phyloP scores from a whole-genome alignment of 495 filamentous ascomycete genomes.

The Oidiodendron maius region DNA sequence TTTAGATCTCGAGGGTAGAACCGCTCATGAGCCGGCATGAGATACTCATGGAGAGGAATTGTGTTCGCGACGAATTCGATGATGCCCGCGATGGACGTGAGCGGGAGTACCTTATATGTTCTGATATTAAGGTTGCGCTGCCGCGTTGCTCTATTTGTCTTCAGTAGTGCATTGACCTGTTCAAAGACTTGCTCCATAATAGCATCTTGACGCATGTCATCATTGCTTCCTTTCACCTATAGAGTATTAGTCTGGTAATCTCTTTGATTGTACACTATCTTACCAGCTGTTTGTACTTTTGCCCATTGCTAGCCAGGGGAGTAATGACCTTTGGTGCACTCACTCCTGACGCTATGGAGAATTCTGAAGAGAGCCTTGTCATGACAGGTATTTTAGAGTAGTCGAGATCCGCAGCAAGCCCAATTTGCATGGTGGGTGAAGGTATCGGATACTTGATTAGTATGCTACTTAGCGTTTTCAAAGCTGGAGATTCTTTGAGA shows the following conservation, averaged over 20 bases:
- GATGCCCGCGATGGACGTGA: constrained; percentile 77
- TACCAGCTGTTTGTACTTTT: constrained; percentile 78
- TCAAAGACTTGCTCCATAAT: constrained; percentile 99
- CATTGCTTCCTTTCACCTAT: constrained; percentile 85
- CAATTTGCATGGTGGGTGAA: constrained; percentile 83
- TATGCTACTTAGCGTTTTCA: constrained; percentile 47
- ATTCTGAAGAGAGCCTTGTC: constrained; percentile 56
- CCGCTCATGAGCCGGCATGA: constrained; percentile 81
- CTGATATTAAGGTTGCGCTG: constrained; percentile 84
- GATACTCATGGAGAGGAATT: constrained; percentile 80
- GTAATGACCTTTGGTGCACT: constrained; percentile 90
- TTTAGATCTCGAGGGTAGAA: constrained; percentile 86
- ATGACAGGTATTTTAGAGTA: constrained; percentile 73
- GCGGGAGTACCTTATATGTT: constrained; percentile 92
- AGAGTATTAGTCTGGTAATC: constrained; percentile 8
- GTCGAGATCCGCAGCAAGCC: constrained; percentile 63
- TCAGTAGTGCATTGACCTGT: constrained; percentile 84
- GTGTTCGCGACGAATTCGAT: constrained; percentile 97
- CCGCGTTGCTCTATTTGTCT: constrained; percentile 75
- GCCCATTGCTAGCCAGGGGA: constrained; percentile 67
- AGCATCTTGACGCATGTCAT: constrained; percentile 96
- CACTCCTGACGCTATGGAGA: constrained; percentile 82
- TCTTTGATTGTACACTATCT: constrained; percentile 13
- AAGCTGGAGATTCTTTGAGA: constrained; percentile 53
- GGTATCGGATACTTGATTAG: constrained; percentile 61